phyloP scores from a whole-genome alignment of 2,329 filamentous ascomycete species.

The Rachicladosporium sp. region DNA sequence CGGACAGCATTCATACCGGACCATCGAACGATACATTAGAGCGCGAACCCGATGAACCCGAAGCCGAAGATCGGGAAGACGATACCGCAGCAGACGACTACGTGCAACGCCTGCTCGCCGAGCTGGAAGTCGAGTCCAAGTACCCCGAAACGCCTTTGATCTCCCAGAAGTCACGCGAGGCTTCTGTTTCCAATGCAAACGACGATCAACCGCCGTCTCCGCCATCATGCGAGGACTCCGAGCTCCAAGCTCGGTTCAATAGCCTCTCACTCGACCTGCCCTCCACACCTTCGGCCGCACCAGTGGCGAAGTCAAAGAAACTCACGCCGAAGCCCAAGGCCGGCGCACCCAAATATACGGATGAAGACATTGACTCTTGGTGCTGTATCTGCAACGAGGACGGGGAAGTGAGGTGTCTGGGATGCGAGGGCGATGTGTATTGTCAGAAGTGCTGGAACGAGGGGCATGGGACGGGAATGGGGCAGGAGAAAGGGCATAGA shows the following conservation, averaged over 20 bases:
- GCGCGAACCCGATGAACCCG: too few relatives aligned
- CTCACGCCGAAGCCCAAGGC: conserved; percentile 19
- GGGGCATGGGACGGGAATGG: conserved; percentile 60
- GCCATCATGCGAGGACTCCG: conserved; percentile 27
- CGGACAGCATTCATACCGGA: conserved; percentile 15
- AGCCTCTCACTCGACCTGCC: conserved; percentile 34
- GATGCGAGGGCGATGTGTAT: conserved; percentile 60
- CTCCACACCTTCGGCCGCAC: conserved; percentile 34
- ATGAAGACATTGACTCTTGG: conserved; percentile 65
- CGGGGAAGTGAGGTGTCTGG: conserved; percentile 58
- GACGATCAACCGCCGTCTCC: conserved; percentile 15
- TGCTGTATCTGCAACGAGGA: conserved; percentile 75
- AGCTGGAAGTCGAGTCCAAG: conserved; percentile 32
- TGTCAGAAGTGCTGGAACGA: conserved; percentile 71
- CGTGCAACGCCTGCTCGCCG: conserved; percentile 34
- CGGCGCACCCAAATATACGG: conserved; percentile 36
- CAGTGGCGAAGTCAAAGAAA: conserved; percentile 16
- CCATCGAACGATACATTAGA: conserved; percentile 11
- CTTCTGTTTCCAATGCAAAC: conserved; percentile 14
- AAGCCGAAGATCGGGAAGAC: conserved; percentile 18
- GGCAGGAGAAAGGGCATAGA: conserved; percentile 57
- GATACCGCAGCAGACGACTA: conserved; percentile 34
- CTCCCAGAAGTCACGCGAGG: not conserved
- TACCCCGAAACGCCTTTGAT: conserved; percentile 15
- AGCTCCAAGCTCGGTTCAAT: conserved; percentile 33